A percentile compares a stretch with the other conserved stretches of the same genome.
Conservation (phyloP, 352 stramenopile genomes). For the Stephanocyclus meneghinianus region DNA sequence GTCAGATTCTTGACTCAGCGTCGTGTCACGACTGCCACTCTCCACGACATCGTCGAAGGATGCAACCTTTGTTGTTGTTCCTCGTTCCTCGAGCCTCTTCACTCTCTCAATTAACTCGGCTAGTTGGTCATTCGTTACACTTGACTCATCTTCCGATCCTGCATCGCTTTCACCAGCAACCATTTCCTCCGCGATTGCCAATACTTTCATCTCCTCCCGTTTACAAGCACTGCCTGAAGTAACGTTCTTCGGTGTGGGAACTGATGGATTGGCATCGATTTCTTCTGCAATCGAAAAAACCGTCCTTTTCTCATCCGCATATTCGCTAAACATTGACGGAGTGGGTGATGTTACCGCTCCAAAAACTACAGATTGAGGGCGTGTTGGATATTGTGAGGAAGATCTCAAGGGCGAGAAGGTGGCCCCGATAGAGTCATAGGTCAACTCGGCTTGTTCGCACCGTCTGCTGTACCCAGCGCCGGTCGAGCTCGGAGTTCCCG, state of each 20-base stretch:
- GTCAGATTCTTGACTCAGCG: background rate
- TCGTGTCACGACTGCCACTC: background rate
- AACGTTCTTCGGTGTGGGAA: background rate
- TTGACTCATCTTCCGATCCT: background rate
- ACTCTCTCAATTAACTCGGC: constrained; percentile 17
- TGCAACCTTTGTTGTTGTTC: background rate
- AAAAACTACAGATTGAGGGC: constrained; percentile 10
- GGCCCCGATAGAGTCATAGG: constrained; percentile 32
- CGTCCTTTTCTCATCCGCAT: background rate
- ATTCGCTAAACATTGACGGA: constrained; percentile 13
- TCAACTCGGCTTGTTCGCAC: constrained; percentile 16
- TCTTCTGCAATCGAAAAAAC: constrained; percentile 1
- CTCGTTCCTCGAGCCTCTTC: constrained; percentile 10
- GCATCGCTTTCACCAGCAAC: constrained; percentile 6
- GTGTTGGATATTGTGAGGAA: background rate
- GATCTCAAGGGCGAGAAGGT: constrained; percentile 4
- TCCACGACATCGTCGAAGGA: no score
- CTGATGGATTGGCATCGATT: constrained; percentile 4
- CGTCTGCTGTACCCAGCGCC: constrained; percentile 1
- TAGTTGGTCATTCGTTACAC: constrained; percentile 5
- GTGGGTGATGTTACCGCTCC: constrained; percentile 14
- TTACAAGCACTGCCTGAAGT: background rate
- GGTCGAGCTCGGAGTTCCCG: background rate
- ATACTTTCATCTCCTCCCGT: background rate
- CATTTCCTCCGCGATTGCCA: constrained; percentile 27